Conservation (phyloP, 2,329 filamentous ascomycete species). For the Aspergillus clavatus region DNA sequence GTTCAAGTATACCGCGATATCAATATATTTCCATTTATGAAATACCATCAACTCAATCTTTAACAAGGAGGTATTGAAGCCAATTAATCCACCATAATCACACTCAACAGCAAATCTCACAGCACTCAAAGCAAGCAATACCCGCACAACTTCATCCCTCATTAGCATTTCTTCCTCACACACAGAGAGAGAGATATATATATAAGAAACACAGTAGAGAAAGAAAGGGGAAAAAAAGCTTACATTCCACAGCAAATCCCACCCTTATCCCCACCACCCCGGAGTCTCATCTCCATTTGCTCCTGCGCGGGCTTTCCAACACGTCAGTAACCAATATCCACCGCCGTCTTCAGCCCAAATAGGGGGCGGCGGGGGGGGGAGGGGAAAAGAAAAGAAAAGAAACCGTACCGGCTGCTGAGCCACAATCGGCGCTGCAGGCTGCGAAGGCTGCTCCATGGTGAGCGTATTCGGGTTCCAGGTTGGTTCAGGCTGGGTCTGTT, state of each 20-base stretch:
- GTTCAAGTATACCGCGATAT: too few species aligned
- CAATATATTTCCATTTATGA: too few species aligned
- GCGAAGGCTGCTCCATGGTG: slow-evolving; percentile 30
- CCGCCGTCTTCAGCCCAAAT: background rate
- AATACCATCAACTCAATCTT: background rate
- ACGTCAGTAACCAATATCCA: slow-evolving; percentile 4
- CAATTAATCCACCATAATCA: background rate
- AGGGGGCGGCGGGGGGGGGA: background rate
- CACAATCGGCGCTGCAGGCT: slow-evolving; percentile 27
- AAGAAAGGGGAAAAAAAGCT: slow-evolving; percentile 5
- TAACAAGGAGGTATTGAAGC: background rate
- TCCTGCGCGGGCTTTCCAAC: slow-evolving; percentile 18
- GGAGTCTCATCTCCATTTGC: slow-evolving; percentile 28
- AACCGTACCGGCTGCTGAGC: slow-evolving; percentile 28
- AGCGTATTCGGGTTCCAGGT: slow-evolving; percentile 30
- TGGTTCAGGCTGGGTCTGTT: slow-evolving; percentile 11
- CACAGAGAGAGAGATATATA: too few species aligned
- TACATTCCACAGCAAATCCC: slow-evolving; percentile 34
- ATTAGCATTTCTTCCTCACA: slow-evolving; percentile 1
- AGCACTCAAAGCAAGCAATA: slow-evolving; percentile 32
- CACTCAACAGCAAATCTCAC: slow-evolving; percentile 31
- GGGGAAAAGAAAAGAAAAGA: too few species aligned
- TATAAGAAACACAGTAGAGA: too few species aligned
- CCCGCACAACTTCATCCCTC: slow-evolving; percentile 27
- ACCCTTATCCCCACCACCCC: slow-evolving; percentile 27